Base-by-base conservation (phyloP, 1,284 basidiomycete genomes). In the Cryptococcus sp. region DNA sequence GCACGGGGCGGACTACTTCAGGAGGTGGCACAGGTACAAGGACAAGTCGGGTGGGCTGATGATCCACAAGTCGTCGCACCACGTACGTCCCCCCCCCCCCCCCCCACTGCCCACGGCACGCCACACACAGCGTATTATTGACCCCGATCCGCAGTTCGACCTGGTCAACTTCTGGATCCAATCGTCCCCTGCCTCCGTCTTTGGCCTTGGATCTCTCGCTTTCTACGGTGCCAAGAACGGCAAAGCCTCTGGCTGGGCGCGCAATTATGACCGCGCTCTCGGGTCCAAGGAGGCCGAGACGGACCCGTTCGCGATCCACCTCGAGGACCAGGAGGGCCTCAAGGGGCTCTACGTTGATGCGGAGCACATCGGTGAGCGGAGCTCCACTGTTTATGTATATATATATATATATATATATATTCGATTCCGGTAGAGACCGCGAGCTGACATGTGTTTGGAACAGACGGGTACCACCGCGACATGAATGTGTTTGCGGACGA, bases 1-100 rank as follows among this genome's bases (percentile, higher is more conserved):
- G 6, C 82, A 83, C 60, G 82, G 82, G 35, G 81, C 81, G n/a
- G 82, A 83, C 70, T 82, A 82, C 69, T 82, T 82, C 69, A 75
- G 80, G 21, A 75, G 82, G 50, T 83, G 82, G 81, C 82, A 83
- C 61, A 71, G 81, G 42, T 79, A 80, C 66, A 83, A 82, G 70
- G 72, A 76, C 50, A 78, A 79, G 60, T 81, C 80, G 0, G 82
- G 82, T 6, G 82, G 81, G 3, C 69, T 63, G 59, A 81, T 82
- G 80, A 79, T 82, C 0, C 82, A 83, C 74, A 82, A 83, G 68
- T 78, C 80, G 13, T 80, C 80, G 0, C 82, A 83, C 61, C 82
- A 83, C 62, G 71, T 71, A 43, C 43, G 69, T 66, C 2, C 8
- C 23, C 7, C 4, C 2, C 2, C 18, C 38, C 0, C 35, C 24